These are phyloP conservation scores for Gnaphalium uliginosum DNA, from an alignment of 129 eudicot species.

Conservation along the genomic window DNA sequence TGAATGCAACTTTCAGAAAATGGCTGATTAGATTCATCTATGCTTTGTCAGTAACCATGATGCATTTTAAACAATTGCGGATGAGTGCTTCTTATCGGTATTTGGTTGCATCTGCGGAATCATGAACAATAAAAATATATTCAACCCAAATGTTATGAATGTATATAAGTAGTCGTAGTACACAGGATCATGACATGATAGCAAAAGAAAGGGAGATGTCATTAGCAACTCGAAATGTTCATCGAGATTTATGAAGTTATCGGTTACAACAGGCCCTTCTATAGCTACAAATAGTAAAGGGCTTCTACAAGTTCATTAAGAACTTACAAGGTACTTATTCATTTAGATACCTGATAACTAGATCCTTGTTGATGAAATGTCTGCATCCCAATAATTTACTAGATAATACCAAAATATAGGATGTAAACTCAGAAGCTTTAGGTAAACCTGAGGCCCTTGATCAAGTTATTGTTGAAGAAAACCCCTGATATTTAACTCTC, in stretches of 20 bases:
- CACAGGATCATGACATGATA: neutral
- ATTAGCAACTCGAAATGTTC: slow-evolving; percentile 9
- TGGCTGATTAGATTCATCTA: neutral
- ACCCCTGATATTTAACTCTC: slow-evolving; percentile 5
- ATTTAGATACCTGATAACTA: slow-evolving; percentile 4
- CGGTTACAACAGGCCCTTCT: slow-evolving; percentile 15
- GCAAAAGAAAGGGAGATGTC: neutral
- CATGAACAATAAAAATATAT: too few relatives aligned
- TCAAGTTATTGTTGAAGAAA: slow-evolving; percentile 12
- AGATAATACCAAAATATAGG: neutral
- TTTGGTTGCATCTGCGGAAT: neutral
- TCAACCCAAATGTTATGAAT: neutral
- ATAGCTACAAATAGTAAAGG: slow-evolving; percentile 1
- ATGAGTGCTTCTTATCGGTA: neutral
- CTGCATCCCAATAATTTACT: neutral
- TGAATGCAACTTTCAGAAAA: neutral
- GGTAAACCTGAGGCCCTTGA: slow-evolving; percentile 11
- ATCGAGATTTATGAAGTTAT: slow-evolving; percentile 22
- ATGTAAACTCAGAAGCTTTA: slow-evolving; percentile 4
- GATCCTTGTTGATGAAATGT: neutral
- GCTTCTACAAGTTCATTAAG: slow-evolving; percentile 13
- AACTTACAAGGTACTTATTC: slow-evolving; percentile 21
- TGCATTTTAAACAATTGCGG: neutral
- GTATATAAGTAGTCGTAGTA: neutral
- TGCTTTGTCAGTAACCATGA: neutral